Evolutionary conservation across 225 moss, liverwort and hornwort genomes (phyloP).

Genomic region (Antitrichia curtipendula): DNA sequence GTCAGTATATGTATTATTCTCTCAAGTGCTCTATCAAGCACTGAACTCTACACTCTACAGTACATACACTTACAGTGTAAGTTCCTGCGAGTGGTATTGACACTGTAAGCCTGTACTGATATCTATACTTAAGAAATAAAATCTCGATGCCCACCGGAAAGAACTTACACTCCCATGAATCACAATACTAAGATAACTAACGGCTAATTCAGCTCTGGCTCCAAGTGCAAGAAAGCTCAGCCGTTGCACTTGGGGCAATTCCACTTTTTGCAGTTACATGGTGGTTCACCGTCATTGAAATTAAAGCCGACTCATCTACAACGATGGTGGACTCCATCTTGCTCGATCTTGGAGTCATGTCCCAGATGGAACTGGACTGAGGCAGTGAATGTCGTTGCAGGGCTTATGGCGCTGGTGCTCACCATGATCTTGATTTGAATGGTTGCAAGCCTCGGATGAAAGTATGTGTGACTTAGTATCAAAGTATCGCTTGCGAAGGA

Average conservation of each 20-base stretch:
- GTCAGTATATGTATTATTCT: neutral
- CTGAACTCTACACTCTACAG: no score
- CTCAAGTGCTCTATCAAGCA: neutral
- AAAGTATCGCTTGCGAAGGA: neutral
- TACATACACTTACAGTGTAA: neutral
- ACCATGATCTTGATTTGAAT: neutral
- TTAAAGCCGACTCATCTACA: no score
- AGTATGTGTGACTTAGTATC: neutral
- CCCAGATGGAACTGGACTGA: neutral
- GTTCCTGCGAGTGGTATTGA: neutral
- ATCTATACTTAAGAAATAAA: neutral
- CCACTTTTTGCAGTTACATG: no score
- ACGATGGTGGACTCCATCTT: no score
- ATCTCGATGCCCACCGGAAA: neutral
- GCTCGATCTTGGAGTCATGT: no score
- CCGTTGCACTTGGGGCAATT: no score
- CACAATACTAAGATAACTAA: no score
- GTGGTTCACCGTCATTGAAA: no score
- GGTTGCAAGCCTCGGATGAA: neutral
- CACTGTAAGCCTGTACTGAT: neutral
- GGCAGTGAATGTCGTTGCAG: neutral
- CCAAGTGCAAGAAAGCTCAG: no score
- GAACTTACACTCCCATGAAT: no score
- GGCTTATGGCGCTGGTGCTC: neutral
- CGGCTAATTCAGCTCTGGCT: no score